These are phyloP conservation scores for Penicillium odoratum DNA, from an alignment of 495 filamentous ascomycete genomes.

Conservation along the genomic window DNA sequence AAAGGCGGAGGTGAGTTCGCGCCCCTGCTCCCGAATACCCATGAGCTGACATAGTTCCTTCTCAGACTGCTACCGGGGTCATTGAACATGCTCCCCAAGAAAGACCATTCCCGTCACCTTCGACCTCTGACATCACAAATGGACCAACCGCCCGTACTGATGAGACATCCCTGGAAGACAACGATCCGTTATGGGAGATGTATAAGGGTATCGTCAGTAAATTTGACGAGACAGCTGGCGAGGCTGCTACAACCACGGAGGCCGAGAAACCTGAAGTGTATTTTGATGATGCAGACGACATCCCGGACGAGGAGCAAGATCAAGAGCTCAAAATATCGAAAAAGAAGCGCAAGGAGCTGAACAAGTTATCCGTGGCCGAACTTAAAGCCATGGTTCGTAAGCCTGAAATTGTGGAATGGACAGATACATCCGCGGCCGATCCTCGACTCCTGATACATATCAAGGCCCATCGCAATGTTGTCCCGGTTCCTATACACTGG, in stretches of 20 bases:
- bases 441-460: slow-evolving; percentile 88
- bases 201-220: slow-evolving; percentile 78
- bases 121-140: slow-evolving; percentile 20
- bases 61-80: slow-evolving; percentile 7
- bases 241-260: slow-evolving; percentile 62
- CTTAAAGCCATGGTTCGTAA: slow-evolving; percentile 88
- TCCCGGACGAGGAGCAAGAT: slow-evolving; percentile 79
- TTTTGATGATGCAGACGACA: slow-evolving; percentile 83
- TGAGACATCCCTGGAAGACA: slow-evolving; percentile 50
- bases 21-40: not conserved
- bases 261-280: slow-evolving; percentile 84
- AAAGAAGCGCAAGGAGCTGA: slow-evolving; percentile 86
- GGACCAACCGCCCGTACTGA: slow-evolving; percentile 25
- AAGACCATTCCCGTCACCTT: slow-evolving; percentile 3
- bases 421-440: slow-evolving; percentile 89
- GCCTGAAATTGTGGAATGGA: slow-evolving; percentile 96
- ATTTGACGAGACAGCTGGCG: slow-evolving; percentile 62
- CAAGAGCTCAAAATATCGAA: slow-evolving; percentile 75
- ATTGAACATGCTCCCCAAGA: slow-evolving; percentile 8
- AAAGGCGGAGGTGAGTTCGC: slow-evolving; percentile 45
- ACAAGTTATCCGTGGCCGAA: slow-evolving; percentile 91
- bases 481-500: slow-evolving; percentile 94
- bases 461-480: slow-evolving; percentile 92
- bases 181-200: slow-evolving; percentile 77
- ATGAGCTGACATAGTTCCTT: slow-evolving; percentile 18